Base-by-base conservation (phyloP, 352 stramenopile genomes). In the Nothophytophthora sp. region DNA sequence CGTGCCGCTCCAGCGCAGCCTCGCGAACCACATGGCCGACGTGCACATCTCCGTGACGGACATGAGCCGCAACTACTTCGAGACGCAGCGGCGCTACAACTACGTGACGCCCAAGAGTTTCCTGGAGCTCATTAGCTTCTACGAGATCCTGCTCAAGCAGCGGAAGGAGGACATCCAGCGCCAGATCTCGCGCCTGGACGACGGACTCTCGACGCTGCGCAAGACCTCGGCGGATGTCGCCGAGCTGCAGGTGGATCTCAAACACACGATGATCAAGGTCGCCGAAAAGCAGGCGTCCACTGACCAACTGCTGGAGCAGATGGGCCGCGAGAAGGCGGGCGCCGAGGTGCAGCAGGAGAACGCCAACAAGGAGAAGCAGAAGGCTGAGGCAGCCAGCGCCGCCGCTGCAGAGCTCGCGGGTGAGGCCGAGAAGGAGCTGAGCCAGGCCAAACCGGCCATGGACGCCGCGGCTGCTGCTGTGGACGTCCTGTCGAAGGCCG, bases 41-140 rank as follows among this genome's bases (percentile, higher is more conserved):
- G 96, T 99, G 43, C 96, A 99, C 72, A 94, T 99, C 60, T 97
- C 88, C 8, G 97, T 99, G 35, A 98, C 88, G 2, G 90, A 98
- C 50, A 97, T 97, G 77, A 98, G 88, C 27, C 90, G 94, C 45
- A 84, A 88, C 57, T 99, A 98, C 78, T 90, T 97, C 50, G 88
- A 98, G 54, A 97, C 90, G 6, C 93, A 99, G 61, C 76, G 95
- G 0, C 83, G 97, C 7, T 99, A 98, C 88, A 99, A 99, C 67
- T 99, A 99, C 66, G 96, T 99, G 43, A 99, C 97, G 33, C 96
- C 97, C 6, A 99, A 99, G 76, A 98, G 88, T 58, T 99, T 98
- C 74, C 77, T 99, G 19, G 96, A 99, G 71, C 75, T 99, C 11
- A 99, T 99, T 38, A 89, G 76, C 27, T 98, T 99, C 55, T 99